Evolutionary conservation across 371 early-diverging fungal genomes (phyloP).

Genomic region (Mortierella sp.): DNA sequence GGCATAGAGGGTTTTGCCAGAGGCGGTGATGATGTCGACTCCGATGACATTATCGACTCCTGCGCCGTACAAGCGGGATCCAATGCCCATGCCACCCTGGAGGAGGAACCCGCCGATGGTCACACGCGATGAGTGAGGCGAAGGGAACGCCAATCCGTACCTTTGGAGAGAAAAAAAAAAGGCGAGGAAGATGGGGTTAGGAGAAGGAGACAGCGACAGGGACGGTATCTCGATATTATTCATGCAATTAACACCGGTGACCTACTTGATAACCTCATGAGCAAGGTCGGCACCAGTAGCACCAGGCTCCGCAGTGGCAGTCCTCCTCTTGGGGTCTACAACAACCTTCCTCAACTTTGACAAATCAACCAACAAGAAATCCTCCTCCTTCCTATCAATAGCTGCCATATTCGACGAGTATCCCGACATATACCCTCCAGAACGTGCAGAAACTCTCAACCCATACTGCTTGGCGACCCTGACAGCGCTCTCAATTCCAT

Average conservation of each 20-base stretch:
- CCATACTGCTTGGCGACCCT: slow-evolving; percentile 34
- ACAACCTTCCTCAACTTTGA: slow-evolving; percentile 40
- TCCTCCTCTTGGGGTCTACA: slow-evolving; percentile 31
- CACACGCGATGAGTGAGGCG: slow-evolving; percentile 47
- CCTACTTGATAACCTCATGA: slow-evolving; percentile 50
- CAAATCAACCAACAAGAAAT: slow-evolving; percentile 49
- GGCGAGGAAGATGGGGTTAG: neutral
- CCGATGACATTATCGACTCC: slow-evolving; percentile 69
- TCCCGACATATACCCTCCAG: slow-evolving; percentile 53
- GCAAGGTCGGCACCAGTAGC: slow-evolving; percentile 42
- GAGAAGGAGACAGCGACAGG: neutral
- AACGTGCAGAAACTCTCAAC: slow-evolving; percentile 52
- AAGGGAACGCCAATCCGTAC: slow-evolving; percentile 6
- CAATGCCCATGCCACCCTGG: slow-evolving; percentile 64
- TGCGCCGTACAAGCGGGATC: slow-evolving; percentile 57
- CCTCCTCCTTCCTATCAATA: slow-evolving; percentile 31
- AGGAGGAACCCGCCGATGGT: slow-evolving; percentile 65
- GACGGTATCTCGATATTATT: neutral
- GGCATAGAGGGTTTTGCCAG: slow-evolving; percentile 64
- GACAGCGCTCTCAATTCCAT: slow-evolving; percentile 27
- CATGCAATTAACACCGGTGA: neutral
- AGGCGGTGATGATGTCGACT: slow-evolving; percentile 62
- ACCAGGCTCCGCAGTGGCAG: slow-evolving; percentile 53
- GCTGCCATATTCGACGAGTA: slow-evolving; percentile 57
- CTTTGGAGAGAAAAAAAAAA: neutral